phyloP scores from a whole-genome alignment of 2,329 filamentous ascomycete species.

The Gremmenia infestans region DNA sequence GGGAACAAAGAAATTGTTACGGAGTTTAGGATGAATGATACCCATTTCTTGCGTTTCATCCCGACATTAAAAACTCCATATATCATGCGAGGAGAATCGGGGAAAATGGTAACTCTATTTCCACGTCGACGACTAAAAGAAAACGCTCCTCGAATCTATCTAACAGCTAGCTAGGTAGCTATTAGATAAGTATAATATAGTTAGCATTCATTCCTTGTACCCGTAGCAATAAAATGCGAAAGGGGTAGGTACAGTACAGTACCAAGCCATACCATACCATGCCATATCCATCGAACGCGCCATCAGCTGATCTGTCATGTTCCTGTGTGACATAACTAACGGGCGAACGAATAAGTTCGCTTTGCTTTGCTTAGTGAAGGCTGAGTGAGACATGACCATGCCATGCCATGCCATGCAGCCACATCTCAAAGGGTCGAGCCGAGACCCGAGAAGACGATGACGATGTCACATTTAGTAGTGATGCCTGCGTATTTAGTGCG shows the following conservation, averaged over 20 bases:
- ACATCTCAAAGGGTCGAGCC: not conserved
- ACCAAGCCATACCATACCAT: too few relatives aligned
- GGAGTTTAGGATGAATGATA: conserved; percentile 10
- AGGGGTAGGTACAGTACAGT: too few relatives aligned
- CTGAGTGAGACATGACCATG: not conserved
- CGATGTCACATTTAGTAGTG: not conserved
- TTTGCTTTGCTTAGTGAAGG: too few relatives aligned
- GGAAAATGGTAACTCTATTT: conserved; percentile 2
- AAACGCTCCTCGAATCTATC: too few relatives aligned
- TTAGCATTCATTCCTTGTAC: not conserved
- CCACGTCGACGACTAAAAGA: too few relatives aligned
- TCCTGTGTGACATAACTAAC: too few relatives aligned
- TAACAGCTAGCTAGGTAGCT: too few relatives aligned
- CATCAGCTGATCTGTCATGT: not conserved
- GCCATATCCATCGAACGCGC: not conserved
- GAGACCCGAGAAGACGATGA: not conserved
- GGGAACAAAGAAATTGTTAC: not conserved
- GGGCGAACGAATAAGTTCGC: too few relatives aligned
- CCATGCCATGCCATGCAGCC: not conserved
- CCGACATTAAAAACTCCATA: not conserved
- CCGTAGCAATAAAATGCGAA: conserved; percentile 8
- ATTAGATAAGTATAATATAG: too few relatives aligned
- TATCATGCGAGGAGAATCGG: not conserved
- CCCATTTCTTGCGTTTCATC: conserved; percentile 1
- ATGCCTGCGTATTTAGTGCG: not conserved